Base-by-base conservation (phyloP, 495 filamentous ascomycete species). In the Penicillium flavigenum region DNA sequence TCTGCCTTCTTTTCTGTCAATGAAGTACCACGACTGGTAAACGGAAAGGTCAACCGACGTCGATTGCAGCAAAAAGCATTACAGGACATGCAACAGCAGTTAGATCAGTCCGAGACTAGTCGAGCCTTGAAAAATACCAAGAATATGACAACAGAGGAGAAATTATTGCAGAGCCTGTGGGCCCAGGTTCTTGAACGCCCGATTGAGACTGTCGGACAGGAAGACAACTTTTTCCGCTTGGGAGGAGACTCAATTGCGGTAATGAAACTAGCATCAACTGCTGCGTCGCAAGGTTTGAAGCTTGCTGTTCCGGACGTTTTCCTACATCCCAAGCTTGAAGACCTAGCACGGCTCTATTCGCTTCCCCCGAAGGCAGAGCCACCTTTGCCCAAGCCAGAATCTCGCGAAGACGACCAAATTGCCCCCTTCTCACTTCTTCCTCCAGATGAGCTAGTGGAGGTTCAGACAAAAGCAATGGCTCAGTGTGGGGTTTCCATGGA, bases 401-500 rank as follows among this genome's bases (percentile, higher is more conserved):
- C 24, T 16, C 54, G 14, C 27, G 19, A 42, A 51, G 17, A 45
- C n/a, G 46, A 42, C 19, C 27, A 12, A 16, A 17, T 47, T 17
- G 5, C 29, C 8, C 31, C 46, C 16, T 36, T 56, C 14, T 56
- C 51, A 10, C 20, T 56, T 16, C 47, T 55, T 14, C 56, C 51
- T 11, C 16, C 12, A 20, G 49, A 24, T 2, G 12, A 48, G n/a
- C 10, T 24, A 42, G 39, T 17, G 9, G 43, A 39, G 12, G 48
- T 20, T 44, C 38, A 14, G 5, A 12, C 20, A n/a, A 2, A 57
- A 26, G 54, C 59, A 34, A 39, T 50, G n/a, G 19, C 2, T n/a
- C 58, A 63, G 22, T 75, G 68, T 47, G 47, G 48, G 14, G 45
- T 75, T 20, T 16, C 64, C 3, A 46, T 48, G 3, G 60, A 65